Evolutionary conservation across 108 stramenopile genomes (phyloP), one percentile per base, ranked within the genome.

Genomic region (Nannochloropsis gaditana): DNA sequence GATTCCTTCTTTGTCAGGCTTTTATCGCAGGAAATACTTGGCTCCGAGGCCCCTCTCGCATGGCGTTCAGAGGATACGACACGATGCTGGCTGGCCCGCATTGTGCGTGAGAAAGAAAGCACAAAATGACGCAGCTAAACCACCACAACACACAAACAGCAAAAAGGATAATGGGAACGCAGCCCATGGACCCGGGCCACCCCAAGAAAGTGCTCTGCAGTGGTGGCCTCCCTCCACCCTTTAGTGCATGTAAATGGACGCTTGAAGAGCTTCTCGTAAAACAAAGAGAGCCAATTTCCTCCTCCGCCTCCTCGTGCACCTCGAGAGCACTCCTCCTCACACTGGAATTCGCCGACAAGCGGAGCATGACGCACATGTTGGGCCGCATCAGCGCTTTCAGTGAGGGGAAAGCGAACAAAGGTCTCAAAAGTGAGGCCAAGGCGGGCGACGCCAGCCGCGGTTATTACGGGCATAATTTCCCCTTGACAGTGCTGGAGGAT

Each of bases 361-460:
- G n/a, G n/a, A 73, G 5, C n/a, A 73, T 73, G 59, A 73, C 59
- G 15, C 59, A 73, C 19, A n/a, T 73, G 19, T 73, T 73, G 59
- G 59, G 59, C 19, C 59, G 59, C 19, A 73, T 73, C 59, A 73
- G 59, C n/a, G 59, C 59, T n/a, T 73, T 73, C 59, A 73, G 59
- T 73, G 59, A 73, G n/a, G 59, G 59, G 19, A 73, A 73, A n/a
- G 59, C n/a, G 15, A n/a, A n/a, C 19, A 73, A 73, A n/a, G 59
- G 59, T n/a, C 15, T 19, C 19, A 73, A 73, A 73, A 73, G 59
- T 73, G 59, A 73, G 5, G 59, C 59, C 15, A n/a, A 2, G 2
- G 59, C 59, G n/a, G 59, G 59, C 19, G 59, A 73, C 19, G 5
- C 59, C 59, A 73, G 59, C 59, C 15, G n/a, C 15, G 59, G 59